Conservation (phyloP, 306 rosid genomes). For the Begonia loranthoides region DNA sequence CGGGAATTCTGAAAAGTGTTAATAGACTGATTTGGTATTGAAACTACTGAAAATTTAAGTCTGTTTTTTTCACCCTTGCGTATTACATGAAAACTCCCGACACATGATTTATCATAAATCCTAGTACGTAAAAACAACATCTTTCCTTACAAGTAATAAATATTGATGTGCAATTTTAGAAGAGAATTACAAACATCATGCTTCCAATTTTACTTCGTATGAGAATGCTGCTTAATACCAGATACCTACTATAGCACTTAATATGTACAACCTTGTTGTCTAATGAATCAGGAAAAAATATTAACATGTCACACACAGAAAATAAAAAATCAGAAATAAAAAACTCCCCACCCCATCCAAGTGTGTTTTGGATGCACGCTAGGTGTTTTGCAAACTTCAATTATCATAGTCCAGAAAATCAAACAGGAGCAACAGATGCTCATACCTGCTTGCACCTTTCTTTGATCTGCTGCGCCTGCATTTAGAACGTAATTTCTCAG, state of each 20-base stretch:
- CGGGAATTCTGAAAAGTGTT: no score
- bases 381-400: neutral
- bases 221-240: neutral
- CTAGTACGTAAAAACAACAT: no score
- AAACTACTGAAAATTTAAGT: no score
- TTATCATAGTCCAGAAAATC: neutral
- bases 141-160: no score
- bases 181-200: no score
- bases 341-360: neutral
- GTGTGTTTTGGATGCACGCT: neutral
- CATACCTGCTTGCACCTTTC: slow-evolving; percentile 51
- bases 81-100: no score
- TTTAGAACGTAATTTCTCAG: slow-evolving; percentile 19
- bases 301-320: neutral
- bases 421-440: slow-evolving; percentile 1
- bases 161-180: no score
- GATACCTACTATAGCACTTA: neutral
- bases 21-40: no score
- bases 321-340: neutral
- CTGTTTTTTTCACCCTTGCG: no score
- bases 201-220: neutral
- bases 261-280: no score
- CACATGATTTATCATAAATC: no score
- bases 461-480: slow-evolving; percentile 54
- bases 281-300: no score